These are phyloP conservation scores for Suillus cothurnatus DNA, from an alignment of 768 basidiomycete species.

Conservation along the genomic window DNA sequence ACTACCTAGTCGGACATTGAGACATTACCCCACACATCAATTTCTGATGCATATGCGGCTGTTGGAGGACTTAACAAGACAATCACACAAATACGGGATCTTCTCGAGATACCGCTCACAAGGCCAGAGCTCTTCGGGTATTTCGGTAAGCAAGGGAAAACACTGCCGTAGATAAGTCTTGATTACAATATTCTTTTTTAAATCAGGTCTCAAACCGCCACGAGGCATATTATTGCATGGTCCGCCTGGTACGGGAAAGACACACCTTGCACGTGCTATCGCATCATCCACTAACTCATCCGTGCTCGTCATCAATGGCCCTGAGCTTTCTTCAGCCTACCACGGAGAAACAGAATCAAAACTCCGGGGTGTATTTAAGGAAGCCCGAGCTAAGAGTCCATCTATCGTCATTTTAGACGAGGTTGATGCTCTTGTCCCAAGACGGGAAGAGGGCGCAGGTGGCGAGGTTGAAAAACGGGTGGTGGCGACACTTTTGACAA, in stretches of 20 bases:
- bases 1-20: slow-evolving; percentile 47
- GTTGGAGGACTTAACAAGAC: slow-evolving; percentile 91
- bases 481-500: slow-evolving; percentile 91
- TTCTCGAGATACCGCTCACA: slow-evolving; percentile 84
- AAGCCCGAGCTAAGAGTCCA: slow-evolving; percentile 79
- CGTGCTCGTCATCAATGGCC: slow-evolving; percentile 94
- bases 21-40: slow-evolving; percentile 43
- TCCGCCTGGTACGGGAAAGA: slow-evolving; percentile 97
- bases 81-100: slow-evolving; percentile 81
- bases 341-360: slow-evolving; percentile 97
- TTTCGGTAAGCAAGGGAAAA: slow-evolving; percentile 52
- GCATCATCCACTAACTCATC: slow-evolving; percentile 84
- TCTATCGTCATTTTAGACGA: slow-evolving; percentile 96
- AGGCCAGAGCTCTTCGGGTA: slow-evolving; percentile 80
- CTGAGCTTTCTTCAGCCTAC: slow-evolving; percentile 92
- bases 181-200: not conserved
- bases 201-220: slow-evolving; percentile 87
- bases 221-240: slow-evolving; percentile 93
- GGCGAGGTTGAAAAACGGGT: slow-evolving; percentile 97
- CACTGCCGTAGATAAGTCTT: slow-evolving; percentile 17
- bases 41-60: slow-evolving; percentile 66
- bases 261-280: slow-evolving; percentile 92
- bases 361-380: slow-evolving; percentile 85
- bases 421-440: slow-evolving; percentile 92
- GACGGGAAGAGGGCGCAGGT: slow-evolving; percentile 84